Conservation (phyloP, 2,329 filamentous ascomycete species). For the Nemania bipapillata region DNA sequence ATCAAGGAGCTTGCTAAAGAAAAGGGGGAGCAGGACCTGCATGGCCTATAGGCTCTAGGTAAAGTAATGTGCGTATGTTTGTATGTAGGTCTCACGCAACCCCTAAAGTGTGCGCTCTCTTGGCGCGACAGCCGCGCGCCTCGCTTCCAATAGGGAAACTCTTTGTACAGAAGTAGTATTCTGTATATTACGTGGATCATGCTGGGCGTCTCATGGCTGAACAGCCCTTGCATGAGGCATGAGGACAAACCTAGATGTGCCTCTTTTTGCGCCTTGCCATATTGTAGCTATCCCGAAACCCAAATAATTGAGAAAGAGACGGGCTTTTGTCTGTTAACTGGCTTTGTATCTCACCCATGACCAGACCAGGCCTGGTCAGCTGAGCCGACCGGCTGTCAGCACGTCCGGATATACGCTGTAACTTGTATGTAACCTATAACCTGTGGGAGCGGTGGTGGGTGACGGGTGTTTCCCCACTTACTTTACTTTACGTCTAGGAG, state of each 20-base stretch:
- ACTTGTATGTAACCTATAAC: no score
- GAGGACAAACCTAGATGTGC: no score
- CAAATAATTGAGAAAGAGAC: not conserved
- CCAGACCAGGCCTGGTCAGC: constrained; percentile 5
- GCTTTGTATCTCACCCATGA: not conserved
- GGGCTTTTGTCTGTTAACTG: not conserved
- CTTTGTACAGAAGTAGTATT: not conserved
- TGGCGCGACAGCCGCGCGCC: constrained; percentile 30
- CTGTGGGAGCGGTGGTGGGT: not conserved
- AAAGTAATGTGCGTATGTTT: not conserved
- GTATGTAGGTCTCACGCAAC: not conserved
- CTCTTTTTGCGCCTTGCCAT: no score
- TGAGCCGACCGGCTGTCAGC: not conserved
- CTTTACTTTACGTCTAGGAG: no score
- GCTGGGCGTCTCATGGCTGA: not conserved
- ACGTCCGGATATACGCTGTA: no score
- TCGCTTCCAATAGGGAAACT: not conserved
- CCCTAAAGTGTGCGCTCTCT: not conserved
- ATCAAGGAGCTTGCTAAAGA: not conserved
- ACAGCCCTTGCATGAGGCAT: no score
- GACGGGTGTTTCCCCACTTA: no score
- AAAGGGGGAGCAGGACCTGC: constrained; percentile 1
- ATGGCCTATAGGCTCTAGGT: not conserved
- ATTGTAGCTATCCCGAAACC: not conserved
- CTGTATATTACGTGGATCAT: constrained; percentile 8